Percentiles rank a stretch among this genome's conserved stretches.
phyloP scores from a whole-genome alignment of 2,329 filamentous ascomycete genomes.

The Ilyonectria destructans region DNA sequence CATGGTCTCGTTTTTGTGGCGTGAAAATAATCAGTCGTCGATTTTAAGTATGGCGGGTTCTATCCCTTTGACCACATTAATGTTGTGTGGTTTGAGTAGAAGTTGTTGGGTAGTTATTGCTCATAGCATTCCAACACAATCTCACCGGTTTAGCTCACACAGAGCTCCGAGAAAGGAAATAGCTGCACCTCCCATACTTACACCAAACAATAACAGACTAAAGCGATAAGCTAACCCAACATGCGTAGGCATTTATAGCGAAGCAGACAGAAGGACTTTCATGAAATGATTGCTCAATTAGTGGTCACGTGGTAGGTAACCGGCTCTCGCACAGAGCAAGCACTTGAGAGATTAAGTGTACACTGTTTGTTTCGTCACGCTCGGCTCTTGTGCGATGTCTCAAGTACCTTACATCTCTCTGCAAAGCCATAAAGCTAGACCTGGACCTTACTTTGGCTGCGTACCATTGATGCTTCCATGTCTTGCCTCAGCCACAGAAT shows the following conservation, averaged over 20 bases:
- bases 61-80: too few relatives aligned
- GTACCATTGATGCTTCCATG: slow-evolving; percentile 7
- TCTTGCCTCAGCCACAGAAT: slow-evolving; percentile 17
- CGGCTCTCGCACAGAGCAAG: background rate
- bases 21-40: too few relatives aligned
- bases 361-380: background rate
- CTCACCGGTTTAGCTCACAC: too few relatives aligned
- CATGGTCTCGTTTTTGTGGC: too few relatives aligned
- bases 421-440: background rate
- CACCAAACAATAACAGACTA: too few relatives aligned
- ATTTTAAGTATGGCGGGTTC: too few relatives aligned
- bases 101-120: too few relatives aligned
- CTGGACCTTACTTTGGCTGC: background rate
- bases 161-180: too few relatives aligned
- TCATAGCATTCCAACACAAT: too few relatives aligned
- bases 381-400: background rate
- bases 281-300: background rate
- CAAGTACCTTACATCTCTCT: background rate
- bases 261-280: background rate
- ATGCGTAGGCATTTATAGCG: background rate
- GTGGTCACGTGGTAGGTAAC: background rate
- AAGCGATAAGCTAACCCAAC: too few relatives aligned
- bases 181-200: too few relatives aligned
- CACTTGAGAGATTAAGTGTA: background rate
- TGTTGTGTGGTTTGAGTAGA: too few relatives aligned